Percentiles rank a stretch among this genome's conserved stretches.
Evolutionary conservation across 306 rosid species (phyloP).

Genomic region (Casuarina glauca): DNA sequence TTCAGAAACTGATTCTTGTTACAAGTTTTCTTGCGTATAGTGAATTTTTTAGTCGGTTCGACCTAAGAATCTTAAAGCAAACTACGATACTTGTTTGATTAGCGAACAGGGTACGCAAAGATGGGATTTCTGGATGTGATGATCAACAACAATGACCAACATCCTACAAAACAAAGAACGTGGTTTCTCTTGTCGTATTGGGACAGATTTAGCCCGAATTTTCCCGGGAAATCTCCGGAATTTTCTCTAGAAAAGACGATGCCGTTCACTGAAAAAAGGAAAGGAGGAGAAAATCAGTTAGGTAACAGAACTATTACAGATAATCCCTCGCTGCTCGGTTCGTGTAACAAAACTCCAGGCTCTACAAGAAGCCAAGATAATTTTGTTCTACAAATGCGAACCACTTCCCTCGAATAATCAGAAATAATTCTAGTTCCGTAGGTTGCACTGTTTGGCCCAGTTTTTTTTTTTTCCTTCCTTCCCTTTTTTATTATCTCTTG

Average conservation of each 20-base stretch:
- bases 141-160: background rate
- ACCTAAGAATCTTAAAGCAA: background rate
- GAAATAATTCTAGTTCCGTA: background rate
- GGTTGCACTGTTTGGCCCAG: background rate
- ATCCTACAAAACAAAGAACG: slow-evolving; percentile 20
- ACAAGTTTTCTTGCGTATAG: slow-evolving; percentile 3
- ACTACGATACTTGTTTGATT: background rate
- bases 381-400: slow-evolving; percentile 18
- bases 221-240: slow-evolving; percentile 15
- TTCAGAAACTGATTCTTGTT: slow-evolving; percentile 6
- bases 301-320: background rate
- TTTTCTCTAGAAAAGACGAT: slow-evolving; percentile 10
- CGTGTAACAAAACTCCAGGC: slow-evolving; percentile 30
- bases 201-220: slow-evolving; percentile 19
- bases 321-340: background rate
- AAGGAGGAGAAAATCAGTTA: background rate
- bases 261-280: slow-evolving; percentile 7
- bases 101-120: background rate
- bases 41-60: slow-evolving; percentile 2
- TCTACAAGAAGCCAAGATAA: slow-evolving; percentile 21
- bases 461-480: background rate
- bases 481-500: slow-evolving; percentile 10
- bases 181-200: slow-evolving; percentile 19
- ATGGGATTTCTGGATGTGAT: slow-evolving; percentile 9
- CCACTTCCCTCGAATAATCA: slow-evolving; percentile 17